These are phyloP conservation scores for Chlorociboria aeruginascens DNA, from an alignment of 495 filamentous ascomycete genomes.

Conservation along the genomic window DNA sequence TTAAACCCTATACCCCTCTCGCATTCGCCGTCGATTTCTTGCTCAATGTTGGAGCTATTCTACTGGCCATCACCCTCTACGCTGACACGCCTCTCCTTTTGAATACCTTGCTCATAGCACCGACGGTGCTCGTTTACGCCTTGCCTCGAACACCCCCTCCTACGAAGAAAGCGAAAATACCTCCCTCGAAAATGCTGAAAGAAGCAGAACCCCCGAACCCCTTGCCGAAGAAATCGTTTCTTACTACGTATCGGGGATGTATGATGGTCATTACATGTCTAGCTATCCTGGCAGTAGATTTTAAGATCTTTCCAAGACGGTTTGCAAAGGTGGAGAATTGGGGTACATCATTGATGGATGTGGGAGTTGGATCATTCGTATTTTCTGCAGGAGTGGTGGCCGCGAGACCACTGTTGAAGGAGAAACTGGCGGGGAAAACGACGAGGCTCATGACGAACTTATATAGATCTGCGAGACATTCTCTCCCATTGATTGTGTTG, in stretches of 20 bases:
- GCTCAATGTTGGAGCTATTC: constrained; percentile 67
- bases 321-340: constrained; percentile 98
- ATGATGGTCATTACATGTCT: constrained; percentile 93
- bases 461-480: constrained; percentile 55
- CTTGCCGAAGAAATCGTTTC: constrained; percentile 75
- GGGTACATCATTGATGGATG: constrained; percentile 96
- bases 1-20: constrained; percentile 56
- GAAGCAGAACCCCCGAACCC: constrained; percentile 27
- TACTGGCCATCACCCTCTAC: constrained; percentile 83
- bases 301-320: constrained; percentile 78
- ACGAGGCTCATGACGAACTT: constrained; percentile 43
- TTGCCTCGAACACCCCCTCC: constrained; percentile 26
- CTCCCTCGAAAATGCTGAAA: constrained; percentile 27
- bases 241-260: constrained; percentile 77
- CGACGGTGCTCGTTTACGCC: constrained; percentile 22
- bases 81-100: constrained; percentile 63
- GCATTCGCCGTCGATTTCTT: constrained; percentile 71
- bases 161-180: constrained; percentile 44
- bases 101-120: constrained; percentile 59
- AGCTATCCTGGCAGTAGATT: constrained; percentile 96
- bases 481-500: constrained; percentile 69
- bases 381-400: constrained; percentile 92
- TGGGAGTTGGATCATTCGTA: constrained; percentile 95
- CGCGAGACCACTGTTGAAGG: constrained; percentile 73
- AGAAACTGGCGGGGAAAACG: constrained; percentile 35